Evolutionary conservation across 345 rosid species (phyloP).

Genomic region (Kernera saxatilis): DNA sequence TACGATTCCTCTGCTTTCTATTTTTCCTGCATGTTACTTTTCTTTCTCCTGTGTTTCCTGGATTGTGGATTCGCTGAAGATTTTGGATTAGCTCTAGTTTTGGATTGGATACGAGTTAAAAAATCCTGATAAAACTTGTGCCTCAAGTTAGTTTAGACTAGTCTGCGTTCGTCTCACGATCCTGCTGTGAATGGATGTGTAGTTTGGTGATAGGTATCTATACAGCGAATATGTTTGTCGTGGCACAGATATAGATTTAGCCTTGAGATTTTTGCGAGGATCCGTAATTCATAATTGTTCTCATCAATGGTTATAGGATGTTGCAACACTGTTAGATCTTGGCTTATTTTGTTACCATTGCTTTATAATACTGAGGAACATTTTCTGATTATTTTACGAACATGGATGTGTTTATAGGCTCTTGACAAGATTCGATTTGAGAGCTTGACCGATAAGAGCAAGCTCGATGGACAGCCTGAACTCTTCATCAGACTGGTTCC

Average conservation of each 20-base stretch:
- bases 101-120: too few species aligned
- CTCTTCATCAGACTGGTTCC: slow-evolving; percentile 71
- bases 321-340: too few species aligned
- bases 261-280: too few species aligned
- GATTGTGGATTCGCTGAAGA: not conserved
- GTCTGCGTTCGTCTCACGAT: not conserved
- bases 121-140: not conserved
- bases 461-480: slow-evolving; percentile 80
- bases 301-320: too few species aligned
- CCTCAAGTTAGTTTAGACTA: not conserved
- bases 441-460: slow-evolving; percentile 80
- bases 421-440: slow-evolving; percentile 79
- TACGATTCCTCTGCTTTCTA: not conserved
- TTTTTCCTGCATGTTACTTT: not conserved
- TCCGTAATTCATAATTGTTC: too few species aligned
- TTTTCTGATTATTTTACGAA: not conserved
- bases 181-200: not conserved
- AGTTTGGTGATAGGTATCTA: too few species aligned
- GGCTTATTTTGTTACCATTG: not conserved
- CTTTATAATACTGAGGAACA: too few species aligned
- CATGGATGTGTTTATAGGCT: slow-evolving; percentile 37
- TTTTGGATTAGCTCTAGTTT: not conserved
- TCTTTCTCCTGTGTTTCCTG: not conserved
- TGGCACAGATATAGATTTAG: too few species aligned
- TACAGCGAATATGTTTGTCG: too few species aligned